These are phyloP conservation scores for Chrysanthemum makinoi DNA, from an alignment of 129 eudicot genomes.

Conservation along the genomic window DNA sequence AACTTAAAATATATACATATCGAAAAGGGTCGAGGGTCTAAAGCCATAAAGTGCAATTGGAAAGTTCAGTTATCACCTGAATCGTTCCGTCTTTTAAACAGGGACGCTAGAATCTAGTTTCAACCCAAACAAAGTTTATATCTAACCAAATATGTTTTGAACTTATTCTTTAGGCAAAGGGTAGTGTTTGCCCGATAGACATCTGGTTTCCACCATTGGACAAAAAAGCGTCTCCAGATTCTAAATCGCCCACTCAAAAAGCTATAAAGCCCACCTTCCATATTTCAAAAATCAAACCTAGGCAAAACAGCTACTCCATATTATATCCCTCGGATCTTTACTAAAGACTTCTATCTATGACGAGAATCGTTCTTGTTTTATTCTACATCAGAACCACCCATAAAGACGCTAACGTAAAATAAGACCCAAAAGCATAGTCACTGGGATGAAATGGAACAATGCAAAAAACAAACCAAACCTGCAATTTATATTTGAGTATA, in stretches of 20 bases:
- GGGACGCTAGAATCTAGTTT: neutral
- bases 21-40: too few relatives aligned
- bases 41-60: too few relatives aligned
- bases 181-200: conserved; percentile 24
- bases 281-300: conserved; percentile 6
- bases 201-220: conserved; percentile 18
- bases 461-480: conserved; percentile 18
- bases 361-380: neutral
- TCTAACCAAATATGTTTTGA: neutral
- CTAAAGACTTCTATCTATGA: neutral
- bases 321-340: neutral
- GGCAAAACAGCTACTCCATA: neutral
- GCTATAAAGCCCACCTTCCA: neutral
- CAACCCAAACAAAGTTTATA: too few relatives aligned
- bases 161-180: neutral
- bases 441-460: too few relatives aligned
- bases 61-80: too few relatives aligned
- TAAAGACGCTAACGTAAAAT: too few relatives aligned
- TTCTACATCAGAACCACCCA: neutral
- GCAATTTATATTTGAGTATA: conserved; percentile 27
- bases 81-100: too few relatives aligned
- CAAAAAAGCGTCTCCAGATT: conserved; percentile 4
- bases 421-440: too few relatives aligned
- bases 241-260: neutral
- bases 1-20: too few relatives aligned